phyloP scores from a whole-genome alignment of 768 basidiomycete genomes.

The Leccinum uliginosum region DNA sequence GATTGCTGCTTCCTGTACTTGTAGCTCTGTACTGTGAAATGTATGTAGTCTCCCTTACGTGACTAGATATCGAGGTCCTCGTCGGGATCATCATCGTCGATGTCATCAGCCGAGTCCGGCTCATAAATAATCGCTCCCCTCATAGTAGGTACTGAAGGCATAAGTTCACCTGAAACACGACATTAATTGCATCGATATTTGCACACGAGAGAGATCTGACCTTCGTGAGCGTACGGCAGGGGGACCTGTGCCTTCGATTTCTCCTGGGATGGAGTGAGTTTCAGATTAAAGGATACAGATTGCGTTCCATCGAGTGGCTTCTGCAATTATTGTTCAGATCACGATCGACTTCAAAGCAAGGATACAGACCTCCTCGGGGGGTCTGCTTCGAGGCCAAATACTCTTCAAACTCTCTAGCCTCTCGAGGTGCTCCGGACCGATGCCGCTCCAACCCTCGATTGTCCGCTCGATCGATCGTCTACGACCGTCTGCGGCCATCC shows the following conservation, averaged over 20 bases:
- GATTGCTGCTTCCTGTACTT: not conserved
- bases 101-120: slow-evolving; percentile 90
- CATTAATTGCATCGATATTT: not conserved
- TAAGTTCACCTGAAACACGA: slow-evolving; percentile 32
- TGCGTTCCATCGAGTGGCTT: slow-evolving; percentile 56
- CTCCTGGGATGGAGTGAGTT: slow-evolving; percentile 77
- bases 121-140: slow-evolving; percentile 73
- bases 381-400: slow-evolving; percentile 40
- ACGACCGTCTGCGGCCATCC: slow-evolving; percentile 38
- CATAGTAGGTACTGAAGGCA: slow-evolving; percentile 8
- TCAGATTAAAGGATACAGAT: slow-evolving; percentile 83
- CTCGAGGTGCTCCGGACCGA: slow-evolving; percentile 42
- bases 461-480: slow-evolving; percentile 55
- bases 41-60: not conserved
- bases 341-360: not conserved
- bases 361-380: slow-evolving; percentile 17
- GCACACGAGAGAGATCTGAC: slow-evolving; percentile 32
- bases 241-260: slow-evolving; percentile 77
- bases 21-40: not conserved
- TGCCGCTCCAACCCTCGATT: slow-evolving; percentile 58
- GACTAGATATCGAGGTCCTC: slow-evolving; percentile 82
- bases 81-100: slow-evolving; percentile 95
- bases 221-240: slow-evolving; percentile 87
- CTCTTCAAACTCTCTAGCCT: slow-evolving; percentile 49
- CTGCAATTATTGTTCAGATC: slow-evolving; percentile 18